These are phyloP conservation scores for Corchorus capsularis DNA, from an alignment of 345 rosid species.

Conservation along the genomic window DNA sequence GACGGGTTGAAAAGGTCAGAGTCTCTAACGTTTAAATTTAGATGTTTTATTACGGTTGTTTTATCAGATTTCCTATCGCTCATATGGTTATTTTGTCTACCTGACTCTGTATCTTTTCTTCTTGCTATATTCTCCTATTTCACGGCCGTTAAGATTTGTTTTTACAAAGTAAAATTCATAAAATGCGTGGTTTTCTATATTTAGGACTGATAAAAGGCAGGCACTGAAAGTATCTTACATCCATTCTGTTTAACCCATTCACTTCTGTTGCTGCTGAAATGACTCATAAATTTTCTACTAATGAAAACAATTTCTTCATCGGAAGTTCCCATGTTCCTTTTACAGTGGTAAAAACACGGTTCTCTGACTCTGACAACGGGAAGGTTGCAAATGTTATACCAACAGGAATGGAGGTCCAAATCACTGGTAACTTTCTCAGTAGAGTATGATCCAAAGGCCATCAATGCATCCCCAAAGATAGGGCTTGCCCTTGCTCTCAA, in stretches of 20 bases:
- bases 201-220: conserved; percentile 77
- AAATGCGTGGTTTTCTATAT: background rate
- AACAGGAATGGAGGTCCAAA: conserved; percentile 82
- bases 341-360: conserved; percentile 59
- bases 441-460: conserved; percentile 64
- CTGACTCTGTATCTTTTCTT: background rate
- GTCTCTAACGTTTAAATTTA: background rate
- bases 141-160: background rate
- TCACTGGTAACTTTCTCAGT: conserved; percentile 69
- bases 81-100: background rate
- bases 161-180: conserved; percentile 5
- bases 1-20: background rate
- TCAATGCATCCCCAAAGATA: conserved; percentile 55
- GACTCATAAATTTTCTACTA: conserved; percentile 62
- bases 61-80: background rate
- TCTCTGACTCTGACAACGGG: conserved; percentile 60
- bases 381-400: conserved; percentile 62
- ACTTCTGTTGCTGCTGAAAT: conserved; percentile 73
- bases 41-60: background rate
- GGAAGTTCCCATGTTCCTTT: conserved; percentile 63
- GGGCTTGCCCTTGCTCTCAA: conserved; percentile 80
- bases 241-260: conserved; percentile 56
- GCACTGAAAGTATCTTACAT: conserved; percentile 67
- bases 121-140: background rate
- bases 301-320: conserved; percentile 56